Evolutionary conservation across 371 early-diverging fungal species (phyloP), one percentile per base, ranked within the genome.

Genomic region (Antonospora locustae): DNA sequence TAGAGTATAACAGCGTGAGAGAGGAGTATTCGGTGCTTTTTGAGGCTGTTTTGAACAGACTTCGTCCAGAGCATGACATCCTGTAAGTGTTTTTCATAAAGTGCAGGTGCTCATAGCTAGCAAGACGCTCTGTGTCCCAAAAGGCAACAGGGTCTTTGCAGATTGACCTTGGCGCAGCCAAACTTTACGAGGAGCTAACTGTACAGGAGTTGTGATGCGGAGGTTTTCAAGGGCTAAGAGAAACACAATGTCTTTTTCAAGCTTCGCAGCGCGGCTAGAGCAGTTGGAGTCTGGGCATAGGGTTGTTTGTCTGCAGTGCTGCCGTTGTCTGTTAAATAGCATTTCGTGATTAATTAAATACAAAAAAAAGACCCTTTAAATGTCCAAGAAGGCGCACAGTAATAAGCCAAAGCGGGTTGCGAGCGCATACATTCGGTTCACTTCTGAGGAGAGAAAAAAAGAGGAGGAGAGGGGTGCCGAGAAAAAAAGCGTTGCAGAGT

Each of bases 401-500:
- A 73, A 73, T 65, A 69, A 65, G 29, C 74, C 74, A 32, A 73
- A 73, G 61, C 52, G 61, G 24, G 70, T 71, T 30, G 46, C 61
- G n/a, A 67, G 65, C 4, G 64, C 62, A 34, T 73, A 67, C 43
- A 61, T 73, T 27, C 50, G 53, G 55, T 73, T 61, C 59, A 66
- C 61, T 38, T 28, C 48, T 1, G 55, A 70, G 14, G 48, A 56
- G 41, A 65, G 74, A 38, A 46, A 53, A 17, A 56, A 40, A 14
- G 57, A 68, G 36, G 39, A 36, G 37, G 30, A 27, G 2, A 23
- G 63, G n/a, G 49, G 39, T 2, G 40, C 11, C 11, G n/a, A 34
- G 34, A 34, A 34, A 9, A 34, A 9, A n/a, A 34, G n/a, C 34
- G n/a, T 9, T 7, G 34, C 34, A 34, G 62, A 61, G 20, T 49